Conservation (phyloP, 2,329 filamentous ascomycete genomes). For the Pseudogymnoascus sp. region DNA sequence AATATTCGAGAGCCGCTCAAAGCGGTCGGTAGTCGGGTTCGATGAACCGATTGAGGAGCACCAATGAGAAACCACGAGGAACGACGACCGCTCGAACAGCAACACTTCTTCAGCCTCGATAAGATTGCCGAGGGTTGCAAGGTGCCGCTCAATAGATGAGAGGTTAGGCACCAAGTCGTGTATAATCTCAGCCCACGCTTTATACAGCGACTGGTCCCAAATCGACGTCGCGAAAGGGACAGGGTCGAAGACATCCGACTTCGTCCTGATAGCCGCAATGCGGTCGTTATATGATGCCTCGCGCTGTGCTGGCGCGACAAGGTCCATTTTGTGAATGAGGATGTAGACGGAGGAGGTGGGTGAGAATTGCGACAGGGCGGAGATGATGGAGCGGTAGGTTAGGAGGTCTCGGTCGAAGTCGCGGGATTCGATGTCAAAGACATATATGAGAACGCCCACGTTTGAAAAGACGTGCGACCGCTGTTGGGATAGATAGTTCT, state of each 20-base stretch:
- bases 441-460: slow-evolving; percentile 95
- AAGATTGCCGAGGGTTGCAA: slow-evolving; percentile 71
- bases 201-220: slow-evolving; percentile 97
- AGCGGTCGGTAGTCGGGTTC: slow-evolving; percentile 87
- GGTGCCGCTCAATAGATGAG: slow-evolving; percentile 74
- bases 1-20: slow-evolving; percentile 93
- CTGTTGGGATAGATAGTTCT: slow-evolving; percentile 94
- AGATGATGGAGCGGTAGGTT: slow-evolving; percentile 85
- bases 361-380: slow-evolving; percentile 79
- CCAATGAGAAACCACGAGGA: slow-evolving; percentile 91
- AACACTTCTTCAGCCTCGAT: slow-evolving; percentile 91
- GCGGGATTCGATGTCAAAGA: slow-evolving; percentile 95
- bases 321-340: slow-evolving; percentile 97
- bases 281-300: slow-evolving; percentile 79
- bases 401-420: slow-evolving; percentile 89
- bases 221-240: slow-evolving; percentile 93
- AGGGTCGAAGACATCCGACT: slow-evolving; percentile 65
- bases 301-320: slow-evolving; percentile 73
- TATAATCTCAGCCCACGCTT: slow-evolving; percentile 96
- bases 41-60: slow-evolving; percentile 62
- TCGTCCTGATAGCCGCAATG: slow-evolving; percentile 65
- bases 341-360: slow-evolving; percentile 78
- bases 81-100: slow-evolving; percentile 90
- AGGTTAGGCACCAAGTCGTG: slow-evolving; percentile 97
- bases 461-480: slow-evolving; percentile 94